Percentiles rank a stretch among this genome's conserved stretches.
phyloP scores from a whole-genome alignment of 371 early-diverging fungal genomes.

The Choanephora cucurbitarum region DNA sequence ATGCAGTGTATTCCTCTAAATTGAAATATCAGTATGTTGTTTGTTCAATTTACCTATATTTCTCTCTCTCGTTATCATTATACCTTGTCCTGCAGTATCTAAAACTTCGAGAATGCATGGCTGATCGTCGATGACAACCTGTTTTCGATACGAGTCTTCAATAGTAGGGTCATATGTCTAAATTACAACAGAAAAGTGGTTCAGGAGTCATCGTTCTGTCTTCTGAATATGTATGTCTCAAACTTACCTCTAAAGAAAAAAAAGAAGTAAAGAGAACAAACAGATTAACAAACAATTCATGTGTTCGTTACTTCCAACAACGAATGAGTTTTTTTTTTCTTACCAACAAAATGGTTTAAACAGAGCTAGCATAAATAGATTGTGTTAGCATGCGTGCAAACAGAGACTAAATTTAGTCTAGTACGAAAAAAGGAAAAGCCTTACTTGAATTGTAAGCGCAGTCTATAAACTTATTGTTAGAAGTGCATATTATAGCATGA shows the following conservation, averaged over 20 bases:
- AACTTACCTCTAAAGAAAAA: background rate
- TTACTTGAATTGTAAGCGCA: conserved; percentile 72
- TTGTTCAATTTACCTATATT: too few relatives aligned
- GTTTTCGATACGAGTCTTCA: conserved; percentile 94
- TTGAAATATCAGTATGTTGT: background rate
- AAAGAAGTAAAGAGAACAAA: background rate
- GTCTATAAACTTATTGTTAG: conserved; percentile 36
- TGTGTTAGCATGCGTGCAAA: background rate
- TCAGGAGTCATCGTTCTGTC: too few relatives aligned
- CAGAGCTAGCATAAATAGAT: conserved; percentile 70
- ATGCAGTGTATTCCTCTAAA: conserved; percentile 76
- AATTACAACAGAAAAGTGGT: background rate
- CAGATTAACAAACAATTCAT: background rate
- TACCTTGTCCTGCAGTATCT: conserved; percentile 93
- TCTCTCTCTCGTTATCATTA: too few relatives aligned
- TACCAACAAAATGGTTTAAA: conserved; percentile 81
- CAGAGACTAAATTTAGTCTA: background rate
- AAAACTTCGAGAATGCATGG: conserved; percentile 93
- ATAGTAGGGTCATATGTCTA: conserved; percentile 97
- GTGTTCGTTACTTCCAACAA: conserved; percentile 17
- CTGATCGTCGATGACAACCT: conserved; percentile 96
- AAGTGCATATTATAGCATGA: background rate
- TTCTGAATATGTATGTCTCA: background rate
- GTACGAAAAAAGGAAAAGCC: background rate
- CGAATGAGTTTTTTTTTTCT: conserved; percentile 1